These are phyloP conservation scores for Tephrocybe sp. DNA, from an alignment of 768 basidiomycete genomes.

Conservation along the genomic window DNA sequence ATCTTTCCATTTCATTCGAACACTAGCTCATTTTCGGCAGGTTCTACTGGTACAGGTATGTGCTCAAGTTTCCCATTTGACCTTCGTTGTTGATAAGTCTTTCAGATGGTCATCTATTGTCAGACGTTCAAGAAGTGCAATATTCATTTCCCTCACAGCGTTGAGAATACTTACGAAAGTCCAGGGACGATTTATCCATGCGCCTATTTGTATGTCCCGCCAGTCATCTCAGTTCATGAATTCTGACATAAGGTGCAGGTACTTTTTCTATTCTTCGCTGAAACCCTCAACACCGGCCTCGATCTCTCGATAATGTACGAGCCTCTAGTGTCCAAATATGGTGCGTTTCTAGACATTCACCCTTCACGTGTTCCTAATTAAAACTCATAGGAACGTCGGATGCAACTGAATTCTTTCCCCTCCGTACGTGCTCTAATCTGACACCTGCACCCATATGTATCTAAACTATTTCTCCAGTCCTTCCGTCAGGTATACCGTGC, in stretches of 20 bases:
- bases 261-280: constrained; percentile 39
- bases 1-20: too few relatives aligned
- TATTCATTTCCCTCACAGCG: background rate
- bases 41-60: constrained; percentile 36
- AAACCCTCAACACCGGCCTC: constrained; percentile 42
- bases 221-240: background rate
- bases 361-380: too few relatives aligned
- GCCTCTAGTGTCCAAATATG: constrained; percentile 42
- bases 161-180: background rate
- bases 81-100: background rate
- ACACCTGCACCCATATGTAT: too few relatives aligned
- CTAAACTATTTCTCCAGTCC: constrained; percentile 16
- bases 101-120: constrained; percentile 31
- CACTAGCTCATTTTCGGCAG: too few relatives aligned
- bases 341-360: constrained; percentile 26
- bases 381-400: constrained; percentile 28
- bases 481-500: constrained; percentile 18
- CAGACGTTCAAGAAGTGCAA: constrained; percentile 38
- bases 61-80: background rate
- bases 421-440: constrained; percentile 20
- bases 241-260: constrained; percentile 26
- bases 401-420: constrained; percentile 35
- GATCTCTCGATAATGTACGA: constrained; percentile 48
- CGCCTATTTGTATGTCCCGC: constrained; percentile 34
- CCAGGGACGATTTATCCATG: constrained; percentile 44